Conservation (phyloP, 225 moss, liverwort and hornwort genomes). For the Sphagnum contortum region DNA sequence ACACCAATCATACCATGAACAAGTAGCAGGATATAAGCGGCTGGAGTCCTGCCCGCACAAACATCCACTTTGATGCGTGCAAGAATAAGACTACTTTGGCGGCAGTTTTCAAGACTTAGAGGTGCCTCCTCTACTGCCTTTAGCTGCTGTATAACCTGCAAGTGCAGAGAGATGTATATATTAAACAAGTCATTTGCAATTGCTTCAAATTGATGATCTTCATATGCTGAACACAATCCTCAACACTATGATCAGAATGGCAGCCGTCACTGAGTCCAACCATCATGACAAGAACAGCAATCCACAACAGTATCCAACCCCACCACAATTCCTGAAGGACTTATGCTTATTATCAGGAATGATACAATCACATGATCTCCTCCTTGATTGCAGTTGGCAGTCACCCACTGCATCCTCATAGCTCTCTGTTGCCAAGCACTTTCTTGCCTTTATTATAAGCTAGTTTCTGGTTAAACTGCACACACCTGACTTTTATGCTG, state of each 20-base stretch:
- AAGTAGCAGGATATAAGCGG: conserved; percentile 54
- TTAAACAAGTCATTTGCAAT: too few species aligned
- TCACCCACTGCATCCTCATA: too few species aligned
- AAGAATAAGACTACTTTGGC: conserved; percentile 57
- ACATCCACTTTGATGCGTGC: conserved; percentile 64
- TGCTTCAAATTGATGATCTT: not conserved
- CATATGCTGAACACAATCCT: not conserved
- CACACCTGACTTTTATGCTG: conserved; percentile 26
- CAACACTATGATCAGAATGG: not conserved
- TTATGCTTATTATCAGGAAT: too few species aligned
- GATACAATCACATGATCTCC: too few species aligned
- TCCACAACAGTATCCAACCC: too few species aligned
- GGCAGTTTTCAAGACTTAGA: conserved; percentile 55
- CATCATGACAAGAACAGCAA: too few species aligned
- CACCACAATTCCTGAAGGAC: too few species aligned
- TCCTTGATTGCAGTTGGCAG: too few species aligned
- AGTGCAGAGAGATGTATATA: not conserved
- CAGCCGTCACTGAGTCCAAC: not conserved
- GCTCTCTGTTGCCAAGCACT: too few species aligned
- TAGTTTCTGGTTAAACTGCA: not conserved
- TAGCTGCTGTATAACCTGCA: conserved; percentile 60
- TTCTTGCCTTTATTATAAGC: too few species aligned
- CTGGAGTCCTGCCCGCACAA: conserved; percentile 54
- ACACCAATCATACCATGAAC: conserved; percentile 77
- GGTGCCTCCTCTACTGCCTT: conserved; percentile 58